Evolutionary conservation across 805 yeast genomes (phyloP).

Genomic region (Candida parachauliodes): DNA sequence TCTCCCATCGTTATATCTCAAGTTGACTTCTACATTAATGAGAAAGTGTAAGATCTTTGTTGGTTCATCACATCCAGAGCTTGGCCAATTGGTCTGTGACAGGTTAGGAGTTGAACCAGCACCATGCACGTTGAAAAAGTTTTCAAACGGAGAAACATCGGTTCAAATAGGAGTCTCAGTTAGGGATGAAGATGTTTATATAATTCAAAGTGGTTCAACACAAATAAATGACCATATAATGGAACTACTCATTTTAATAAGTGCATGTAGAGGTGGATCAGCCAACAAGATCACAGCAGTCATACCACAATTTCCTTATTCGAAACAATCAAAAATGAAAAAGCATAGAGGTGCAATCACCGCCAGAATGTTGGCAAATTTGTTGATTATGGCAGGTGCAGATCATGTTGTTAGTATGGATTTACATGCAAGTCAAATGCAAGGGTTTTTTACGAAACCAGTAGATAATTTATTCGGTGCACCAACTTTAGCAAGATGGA

Average conservation of each 20-base stretch:
- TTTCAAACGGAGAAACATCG: conserved; percentile 96
- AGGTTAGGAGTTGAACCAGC: conserved; percentile 91
- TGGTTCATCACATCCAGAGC: conserved; percentile 94
- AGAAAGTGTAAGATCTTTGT: conserved; percentile 96
- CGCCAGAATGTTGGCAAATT: conserved; percentile 95
- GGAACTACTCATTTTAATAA: conserved; percentile 89
- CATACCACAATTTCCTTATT: conserved; percentile 95
- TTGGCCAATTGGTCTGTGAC: conserved; percentile 87
- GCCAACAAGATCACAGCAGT: conserved; percentile 98
- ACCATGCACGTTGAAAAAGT: conserved; percentile 84
- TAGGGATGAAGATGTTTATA: conserved; percentile 94
- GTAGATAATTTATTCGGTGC: conserved; percentile 96
- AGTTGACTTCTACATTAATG: conserved; percentile 43
- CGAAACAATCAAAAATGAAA: conserved; percentile 97
- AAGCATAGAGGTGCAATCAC: conserved; percentile 98
- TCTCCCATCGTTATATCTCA: conserved; percentile 3
- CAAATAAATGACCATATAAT: conserved; percentile 87
- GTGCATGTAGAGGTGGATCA: conserved; percentile 96
- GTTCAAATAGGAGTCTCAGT: conserved; percentile 94
- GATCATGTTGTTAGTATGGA: conserved; percentile 99
- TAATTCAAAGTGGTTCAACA: conserved; percentile 86
- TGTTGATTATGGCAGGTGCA: conserved; percentile 97
- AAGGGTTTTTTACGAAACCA: conserved; percentile 95
- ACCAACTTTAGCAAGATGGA: conserved; percentile 95
- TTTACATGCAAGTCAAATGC: conserved; percentile 96